Percentiles rank a stretch among this genome's conserved stretches.
Evolutionary conservation across 257 asterid genomes (phyloP).

Genomic region (Thymus quinquecostatus): DNA sequence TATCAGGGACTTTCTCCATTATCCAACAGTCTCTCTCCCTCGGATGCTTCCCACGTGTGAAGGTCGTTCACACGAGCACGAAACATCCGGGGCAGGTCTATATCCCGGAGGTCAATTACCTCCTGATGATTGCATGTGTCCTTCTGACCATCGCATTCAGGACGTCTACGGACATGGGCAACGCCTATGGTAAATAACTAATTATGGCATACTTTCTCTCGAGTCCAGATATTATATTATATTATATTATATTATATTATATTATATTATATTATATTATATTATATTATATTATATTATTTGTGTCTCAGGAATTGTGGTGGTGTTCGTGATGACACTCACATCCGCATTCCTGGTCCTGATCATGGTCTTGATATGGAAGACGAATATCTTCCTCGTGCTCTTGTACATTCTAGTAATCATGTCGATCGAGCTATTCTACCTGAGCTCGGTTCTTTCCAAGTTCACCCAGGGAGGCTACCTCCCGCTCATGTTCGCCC

Average conservation of each 20-base stretch:
- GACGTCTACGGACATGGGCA: slow-evolving; percentile 45
- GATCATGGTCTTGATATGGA: slow-evolving; percentile 68
- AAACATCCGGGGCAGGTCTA: too few relatives aligned
- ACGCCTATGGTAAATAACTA: slow-evolving; percentile 57
- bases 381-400: slow-evolving; percentile 49
- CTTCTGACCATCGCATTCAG: slow-evolving; percentile 47
- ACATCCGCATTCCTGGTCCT: slow-evolving; percentile 52
- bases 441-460: slow-evolving; percentile 55
- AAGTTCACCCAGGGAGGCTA: slow-evolving; percentile 61
- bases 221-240: too few relatives aligned
- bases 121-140: slow-evolving; percentile 60
- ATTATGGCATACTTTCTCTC: too few relatives aligned
- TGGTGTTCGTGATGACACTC: slow-evolving; percentile 58
- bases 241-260: too few relatives aligned
- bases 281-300: too few relatives aligned
- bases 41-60: too few relatives aligned
- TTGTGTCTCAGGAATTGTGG: slow-evolving; percentile 52
- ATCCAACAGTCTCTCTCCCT: too few relatives aligned
- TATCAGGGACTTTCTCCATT: too few relatives aligned
- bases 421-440: slow-evolving; percentile 46
- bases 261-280: too few relatives aligned
- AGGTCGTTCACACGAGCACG: too few relatives aligned
- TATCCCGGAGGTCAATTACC: slow-evolving; percentile 35
- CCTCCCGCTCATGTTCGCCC: slow-evolving; percentile 51
- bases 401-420: slow-evolving; percentile 34